Evolutionary conservation across 148 eudicot genomes (phyloP), one percentile per base, ranked within the genome.

Genomic region (Spergularia marina): DNA sequence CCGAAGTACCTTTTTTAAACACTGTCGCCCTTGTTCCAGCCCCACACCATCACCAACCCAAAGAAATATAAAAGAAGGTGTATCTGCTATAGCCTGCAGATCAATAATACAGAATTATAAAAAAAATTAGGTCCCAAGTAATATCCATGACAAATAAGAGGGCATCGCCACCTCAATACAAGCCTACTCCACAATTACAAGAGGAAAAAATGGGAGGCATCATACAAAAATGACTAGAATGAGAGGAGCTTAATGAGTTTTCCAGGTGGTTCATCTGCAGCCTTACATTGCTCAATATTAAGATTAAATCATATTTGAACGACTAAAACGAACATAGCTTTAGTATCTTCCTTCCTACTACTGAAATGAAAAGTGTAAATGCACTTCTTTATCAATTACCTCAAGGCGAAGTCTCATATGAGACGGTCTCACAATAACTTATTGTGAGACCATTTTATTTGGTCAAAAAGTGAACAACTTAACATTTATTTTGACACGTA

Each of bases 21-120:
- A 95, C 75, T 89, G 97, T 13, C 98, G 91, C 56, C 98, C 98
- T 83, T 89, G 98, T 82, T 95, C 97, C 70, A 95, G 97, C 77
- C 98, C 98, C 73, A 87, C 88, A 40, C 97, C 97, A 86, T 95
- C 98, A 79, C 98, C 98, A 79, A 95, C 98, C 97, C 98, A 92
- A 73, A 95, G 98, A 81, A 95, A 95, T 53, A 95, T 84, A 71
- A 95, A 95, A 81, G 98, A 92, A 58, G 98, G 98, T 16, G 98
- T 92, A 83, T 95, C 98, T 62, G 98, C 98, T 75, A 95, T 92
- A 75, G 94, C 92, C 98, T 95, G 89, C 72, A 69, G 67, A 10
- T 57, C 49, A 76, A 36, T 57, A 41, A 71, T 6, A 70, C 49
- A 65, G 30, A 60, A 13, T 53, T 53, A 57, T 0, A 44, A 44